These are phyloP conservation scores for Carpinus viminea DNA, from an alignment of 306 rosid genomes.

Conservation along the genomic window DNA sequence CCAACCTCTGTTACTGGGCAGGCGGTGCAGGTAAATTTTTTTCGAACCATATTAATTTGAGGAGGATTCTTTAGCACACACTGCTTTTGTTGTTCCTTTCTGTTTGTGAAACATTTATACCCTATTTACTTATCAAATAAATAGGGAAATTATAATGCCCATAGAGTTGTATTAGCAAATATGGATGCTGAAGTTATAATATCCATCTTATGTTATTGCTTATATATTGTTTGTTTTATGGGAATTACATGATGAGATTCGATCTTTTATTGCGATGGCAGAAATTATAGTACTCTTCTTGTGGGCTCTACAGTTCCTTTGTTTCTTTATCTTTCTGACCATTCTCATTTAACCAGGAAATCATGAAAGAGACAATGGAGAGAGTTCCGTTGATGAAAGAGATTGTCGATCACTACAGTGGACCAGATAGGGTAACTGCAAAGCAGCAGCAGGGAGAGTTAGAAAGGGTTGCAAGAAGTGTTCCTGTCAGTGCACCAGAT, in stretches of 20 bases:
- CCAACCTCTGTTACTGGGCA: too few species aligned
- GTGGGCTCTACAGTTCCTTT: neutral
- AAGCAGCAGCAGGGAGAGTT: conserved; percentile 74
- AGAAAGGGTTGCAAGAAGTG: conserved; percentile 83
- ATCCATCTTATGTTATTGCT: neutral
- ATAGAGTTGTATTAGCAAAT: too few species aligned
- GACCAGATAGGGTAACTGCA: conserved; percentile 88
- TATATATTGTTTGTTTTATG: neutral
- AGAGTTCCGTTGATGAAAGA: conserved; percentile 75
- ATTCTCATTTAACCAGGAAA: conserved; percentile 51
- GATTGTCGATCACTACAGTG: conserved; percentile 86
- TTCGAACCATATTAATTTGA: neutral
- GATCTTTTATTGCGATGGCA: neutral
- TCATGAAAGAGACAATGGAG: conserved; percentile 73
- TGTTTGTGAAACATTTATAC: neutral
- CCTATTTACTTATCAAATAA: neutral
- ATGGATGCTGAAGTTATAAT: too few species aligned
- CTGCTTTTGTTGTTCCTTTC: neutral
- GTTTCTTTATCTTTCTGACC: conserved; percentile 27
- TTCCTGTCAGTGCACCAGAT: conserved; percentile 67
- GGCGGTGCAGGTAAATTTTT: too few species aligned
- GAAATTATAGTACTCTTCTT: neutral
- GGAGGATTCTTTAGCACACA: neutral
- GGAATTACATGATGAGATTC: neutral
- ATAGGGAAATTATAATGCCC: neutral